Evolutionary conservation across 495 filamentous ascomycete species (phyloP).

Genomic region (Neurospora sp.): DNA sequence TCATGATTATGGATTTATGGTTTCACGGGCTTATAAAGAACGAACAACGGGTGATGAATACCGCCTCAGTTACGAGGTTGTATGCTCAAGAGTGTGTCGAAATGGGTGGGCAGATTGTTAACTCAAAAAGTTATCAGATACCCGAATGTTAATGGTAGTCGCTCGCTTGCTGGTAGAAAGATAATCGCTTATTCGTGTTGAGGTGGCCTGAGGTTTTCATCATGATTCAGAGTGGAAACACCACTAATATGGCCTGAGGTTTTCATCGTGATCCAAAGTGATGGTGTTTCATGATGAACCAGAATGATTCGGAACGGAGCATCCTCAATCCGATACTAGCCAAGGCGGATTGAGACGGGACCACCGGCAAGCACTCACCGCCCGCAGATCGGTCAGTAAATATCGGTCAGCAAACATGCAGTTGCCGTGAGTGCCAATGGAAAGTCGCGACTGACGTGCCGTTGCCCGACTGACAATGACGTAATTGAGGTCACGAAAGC

Average conservation of each 20-base stretch:
- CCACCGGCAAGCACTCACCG: background rate
- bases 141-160: background rate
- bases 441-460: background rate
- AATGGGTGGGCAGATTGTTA: background rate
- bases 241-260: background rate
- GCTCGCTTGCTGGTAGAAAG: background rate
- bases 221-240: background rate
- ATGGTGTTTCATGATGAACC: background rate
- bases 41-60: background rate
- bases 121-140: background rate
- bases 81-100: background rate
- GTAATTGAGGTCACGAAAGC: background rate
- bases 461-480: background rate
- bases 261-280: background rate
- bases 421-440: background rate
- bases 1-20: constrained; percentile 2
- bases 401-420: background rate
- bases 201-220: background rate
- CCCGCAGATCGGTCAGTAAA: background rate
- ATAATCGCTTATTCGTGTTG: background rate
- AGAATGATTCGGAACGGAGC: background rate
- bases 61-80: background rate
- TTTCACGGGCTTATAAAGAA: background rate
- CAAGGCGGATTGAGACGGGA: background rate
- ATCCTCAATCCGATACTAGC: background rate